phyloP scores from a whole-genome alignment of 768 basidiomycete genomes.

The Russula emetica region DNA sequence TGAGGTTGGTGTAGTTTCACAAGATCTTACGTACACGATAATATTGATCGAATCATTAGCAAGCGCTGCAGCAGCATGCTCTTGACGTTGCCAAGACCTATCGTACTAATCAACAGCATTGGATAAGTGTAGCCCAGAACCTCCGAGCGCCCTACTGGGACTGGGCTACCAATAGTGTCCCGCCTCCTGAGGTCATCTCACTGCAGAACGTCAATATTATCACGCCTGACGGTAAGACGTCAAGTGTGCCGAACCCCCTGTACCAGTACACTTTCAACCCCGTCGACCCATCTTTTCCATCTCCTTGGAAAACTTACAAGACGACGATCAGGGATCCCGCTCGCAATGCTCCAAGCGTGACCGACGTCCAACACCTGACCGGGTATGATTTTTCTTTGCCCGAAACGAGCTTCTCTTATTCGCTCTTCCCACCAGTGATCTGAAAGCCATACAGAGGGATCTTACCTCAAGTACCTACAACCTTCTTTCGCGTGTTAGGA shows the following conservation, averaged over 20 bases:
- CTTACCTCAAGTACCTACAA: conserved; percentile 29
- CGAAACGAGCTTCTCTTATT: neutral
- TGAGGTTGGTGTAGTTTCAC: conserved; percentile 39
- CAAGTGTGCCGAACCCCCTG: conserved; percentile 36
- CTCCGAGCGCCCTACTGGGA: conserved; percentile 50
- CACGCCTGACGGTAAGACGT: conserved; percentile 33
- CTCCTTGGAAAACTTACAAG: conserved; percentile 10
- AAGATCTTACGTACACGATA: neutral
- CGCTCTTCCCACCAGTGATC: neutral
- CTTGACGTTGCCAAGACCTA: conserved; percentile 42
- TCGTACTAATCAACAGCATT: conserved; percentile 28
- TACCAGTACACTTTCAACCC: conserved; percentile 38
- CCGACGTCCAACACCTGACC: conserved; percentile 33
- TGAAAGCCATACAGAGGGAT: conserved; percentile 17
- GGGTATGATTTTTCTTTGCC: conserved; percentile 28
- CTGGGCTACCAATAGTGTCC: conserved; percentile 42
- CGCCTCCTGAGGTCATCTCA: conserved; percentile 41
- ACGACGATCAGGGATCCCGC: conserved; percentile 22
- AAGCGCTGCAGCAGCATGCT: conserved; percentile 44
- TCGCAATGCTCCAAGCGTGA: conserved; percentile 9
- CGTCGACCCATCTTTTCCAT: conserved; percentile 26
- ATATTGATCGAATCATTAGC: conserved; percentile 34
- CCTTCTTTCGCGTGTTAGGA: conserved; percentile 38
- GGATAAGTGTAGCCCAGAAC: conserved; percentile 36
- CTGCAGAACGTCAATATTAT: conserved; percentile 36